Evolutionary conservation across 169 alveolate genomes (phyloP).

Genomic region (Plasmodium malariae): DNA sequence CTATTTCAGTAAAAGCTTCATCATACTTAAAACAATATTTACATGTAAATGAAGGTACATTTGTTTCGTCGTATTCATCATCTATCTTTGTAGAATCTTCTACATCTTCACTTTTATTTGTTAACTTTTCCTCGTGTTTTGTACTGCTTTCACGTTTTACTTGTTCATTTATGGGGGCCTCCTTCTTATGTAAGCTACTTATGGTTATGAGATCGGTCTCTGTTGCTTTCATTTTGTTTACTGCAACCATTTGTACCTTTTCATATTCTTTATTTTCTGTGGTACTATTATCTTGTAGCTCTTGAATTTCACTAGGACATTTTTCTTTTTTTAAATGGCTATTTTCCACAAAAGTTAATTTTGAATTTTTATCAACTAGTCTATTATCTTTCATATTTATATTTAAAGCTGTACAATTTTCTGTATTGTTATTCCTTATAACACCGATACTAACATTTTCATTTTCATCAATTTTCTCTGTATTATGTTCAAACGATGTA

Average conservation of each 20-base stretch:
- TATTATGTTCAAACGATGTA: conserved; percentile 14
- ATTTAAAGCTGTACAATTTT: conserved; percentile 28
- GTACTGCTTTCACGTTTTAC: conserved; percentile 6
- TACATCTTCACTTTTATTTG: conserved; percentile 14
- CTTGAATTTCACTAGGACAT: conserved; percentile 35
- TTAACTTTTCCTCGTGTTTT: conserved; percentile 2
- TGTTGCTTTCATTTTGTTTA: conserved; percentile 1
- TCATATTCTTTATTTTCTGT: conserved; percentile 12
- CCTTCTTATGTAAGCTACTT: conserved; percentile 34
- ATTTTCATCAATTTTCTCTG: conserved; percentile 2
- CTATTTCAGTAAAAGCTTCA: conserved; percentile 73
- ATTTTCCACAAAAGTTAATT: conserved; percentile 22
- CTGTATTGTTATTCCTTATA: conserved; percentile 20
- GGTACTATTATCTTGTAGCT: not conserved
- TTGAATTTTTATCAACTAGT: conserved; percentile 17
- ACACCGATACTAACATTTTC: conserved; percentile 14
- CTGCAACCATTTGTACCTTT: not conserved
- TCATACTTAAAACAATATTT: conserved; percentile 70
- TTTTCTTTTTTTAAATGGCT: conserved; percentile 51
- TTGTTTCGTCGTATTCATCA: conserved; percentile 38
- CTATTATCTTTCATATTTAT: conserved; percentile 20
- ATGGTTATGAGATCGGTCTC: not conserved
- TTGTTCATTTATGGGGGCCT: conserved; percentile 7
- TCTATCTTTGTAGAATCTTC: conserved; percentile 55
- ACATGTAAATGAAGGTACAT: conserved; percentile 66